A percentile compares a stretch with the other conserved stretches of the same genome.
Evolutionary conservation across 768 basidiomycete species (phyloP).

Genomic region (Tylopilus cervinicoccineus): DNA sequence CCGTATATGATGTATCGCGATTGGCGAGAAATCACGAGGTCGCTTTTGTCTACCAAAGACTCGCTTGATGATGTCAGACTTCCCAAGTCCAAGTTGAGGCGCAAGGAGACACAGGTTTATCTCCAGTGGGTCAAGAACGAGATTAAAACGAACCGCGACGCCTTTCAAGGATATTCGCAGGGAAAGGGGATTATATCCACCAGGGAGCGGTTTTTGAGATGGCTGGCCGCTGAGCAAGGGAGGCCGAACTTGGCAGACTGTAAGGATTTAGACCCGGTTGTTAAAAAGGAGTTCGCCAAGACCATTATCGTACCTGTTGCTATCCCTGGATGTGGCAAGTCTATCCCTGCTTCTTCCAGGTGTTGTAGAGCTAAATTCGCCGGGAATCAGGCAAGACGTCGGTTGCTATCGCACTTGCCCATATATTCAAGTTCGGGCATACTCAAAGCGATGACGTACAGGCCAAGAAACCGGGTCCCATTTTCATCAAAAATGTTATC

Average conservation of each 20-base stretch:
- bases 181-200: constrained; percentile 85
- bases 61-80: constrained; percentile 36
- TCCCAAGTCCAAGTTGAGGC: constrained; percentile 63
- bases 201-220: constrained; percentile 73
- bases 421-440: constrained; percentile 85
- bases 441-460: constrained; percentile 91
- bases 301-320: constrained; percentile 87
- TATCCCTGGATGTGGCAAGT: constrained; percentile 87
- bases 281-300: constrained; percentile 52
- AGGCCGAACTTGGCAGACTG: constrained; percentile 30
- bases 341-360: not conserved
- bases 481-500: constrained; percentile 71
- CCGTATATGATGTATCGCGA: constrained; percentile 99
- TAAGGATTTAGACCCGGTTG: constrained; percentile 14
- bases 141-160: constrained; percentile 54
- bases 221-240: constrained; percentile 52
- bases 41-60: constrained; percentile 46
- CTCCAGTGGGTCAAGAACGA: constrained; percentile 79
- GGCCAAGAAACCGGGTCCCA: constrained; percentile 65
- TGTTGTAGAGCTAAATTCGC: not conserved
- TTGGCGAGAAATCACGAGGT: constrained; percentile 92
- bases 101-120: constrained; percentile 77
- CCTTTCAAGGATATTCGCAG: constrained; percentile 61
- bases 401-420: constrained; percentile 69
- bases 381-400: constrained; percentile 75